Base-by-base conservation (phyloP, 2,329 filamentous ascomycete species). In the Orbilia oligospora region DNA sequence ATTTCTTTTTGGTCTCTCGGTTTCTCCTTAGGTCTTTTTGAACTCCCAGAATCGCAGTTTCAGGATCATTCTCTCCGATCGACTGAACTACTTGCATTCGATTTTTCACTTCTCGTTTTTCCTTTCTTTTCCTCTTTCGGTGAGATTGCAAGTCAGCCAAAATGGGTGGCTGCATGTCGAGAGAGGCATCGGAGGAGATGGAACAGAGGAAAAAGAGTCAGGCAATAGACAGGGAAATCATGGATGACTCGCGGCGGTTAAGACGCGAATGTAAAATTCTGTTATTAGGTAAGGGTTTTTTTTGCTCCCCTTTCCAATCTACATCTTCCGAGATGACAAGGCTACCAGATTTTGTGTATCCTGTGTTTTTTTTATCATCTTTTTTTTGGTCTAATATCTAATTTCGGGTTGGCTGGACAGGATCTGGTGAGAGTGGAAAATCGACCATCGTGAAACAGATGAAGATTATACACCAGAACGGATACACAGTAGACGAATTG, bases 391-490 rank as follows among this genome's bases (percentile, higher is more conserved):
- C 5, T 5, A 36, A 36, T 14, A 8, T n/a, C 76, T 81, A 75
- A 73, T 41, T 16, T 30, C 14, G 53, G 55, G 61, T 44, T 44
- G 33, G 20, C 56, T 61, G 18, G 18, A 3, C 84, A 97, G 96
- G 96, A 81, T 98, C 96, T 81, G 96, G 96, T 81, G 96, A 99
- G 87, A 98, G 95, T 85, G 96, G 96, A 82, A 99, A 99, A 86
- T 98, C 96, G 75, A 99, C 96, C 9, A 98, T 99, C 83, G 96
- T 99, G 82, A 99, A 99, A 86, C 96, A 99, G 88, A 99, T 99
- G 96, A 99, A 98, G 86, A 99, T 99, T 82, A 98, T 99, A 83
- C 96, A 99, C 84, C 92, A 98, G 83, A 97, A 97, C 86, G 96
- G 96, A 79, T 99, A 99, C 86, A 94, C 93, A 10, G 90, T 93